These are phyloP conservation scores for Trametes coccinea DNA, from an alignment of 768 basidiomycete genomes.

Conservation along the genomic window DNA sequence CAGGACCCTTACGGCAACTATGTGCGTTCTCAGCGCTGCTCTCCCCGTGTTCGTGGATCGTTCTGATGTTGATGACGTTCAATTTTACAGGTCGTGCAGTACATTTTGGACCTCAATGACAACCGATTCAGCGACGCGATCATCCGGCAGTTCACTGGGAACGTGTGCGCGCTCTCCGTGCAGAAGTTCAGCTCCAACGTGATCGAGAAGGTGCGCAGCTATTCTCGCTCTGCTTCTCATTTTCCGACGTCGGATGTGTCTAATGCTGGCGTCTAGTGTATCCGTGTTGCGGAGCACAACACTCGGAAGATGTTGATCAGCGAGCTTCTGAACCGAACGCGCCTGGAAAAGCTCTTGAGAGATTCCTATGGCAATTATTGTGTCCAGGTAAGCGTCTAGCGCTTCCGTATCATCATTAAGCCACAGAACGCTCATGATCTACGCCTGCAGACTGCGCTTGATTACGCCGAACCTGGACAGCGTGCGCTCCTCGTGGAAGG, in stretches of 20 bases:
- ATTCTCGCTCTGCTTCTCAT: not conserved
- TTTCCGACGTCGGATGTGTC: not conserved
- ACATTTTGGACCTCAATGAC: conserved; percentile 97
- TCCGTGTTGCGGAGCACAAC: conserved; percentile 94
- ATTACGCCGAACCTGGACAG: conserved; percentile 95
- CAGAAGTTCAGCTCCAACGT: conserved; percentile 99
- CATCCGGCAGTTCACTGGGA: conserved; percentile 96
- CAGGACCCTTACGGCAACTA: conserved; percentile 97
- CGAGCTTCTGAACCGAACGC: conserved; percentile 90
- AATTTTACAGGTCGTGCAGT: conserved; percentile 82
- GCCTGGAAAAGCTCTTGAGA: conserved; percentile 91
- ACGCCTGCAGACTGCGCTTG: conserved; percentile 79
- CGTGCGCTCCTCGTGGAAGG: conserved; percentile 92
- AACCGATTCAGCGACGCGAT: conserved; percentile 97
- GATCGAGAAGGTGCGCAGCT: conserved; percentile 77
- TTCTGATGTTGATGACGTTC: conserved; percentile 18
- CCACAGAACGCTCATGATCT: conserved; percentile 10
- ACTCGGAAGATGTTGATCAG: conserved; percentile 94
- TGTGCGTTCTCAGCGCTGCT: conserved; percentile 41
- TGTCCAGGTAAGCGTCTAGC: conserved; percentile 62
- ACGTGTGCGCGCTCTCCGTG: conserved; percentile 95
- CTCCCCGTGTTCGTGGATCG: not conserved
- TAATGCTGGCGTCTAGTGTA: conserved; percentile 40
- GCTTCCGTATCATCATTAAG: not conserved
- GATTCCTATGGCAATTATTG: conserved; percentile 98